Evolutionary conservation across 2,329 filamentous ascomycete species (phyloP).

Genomic region (Hortaea werneckii): DNA sequence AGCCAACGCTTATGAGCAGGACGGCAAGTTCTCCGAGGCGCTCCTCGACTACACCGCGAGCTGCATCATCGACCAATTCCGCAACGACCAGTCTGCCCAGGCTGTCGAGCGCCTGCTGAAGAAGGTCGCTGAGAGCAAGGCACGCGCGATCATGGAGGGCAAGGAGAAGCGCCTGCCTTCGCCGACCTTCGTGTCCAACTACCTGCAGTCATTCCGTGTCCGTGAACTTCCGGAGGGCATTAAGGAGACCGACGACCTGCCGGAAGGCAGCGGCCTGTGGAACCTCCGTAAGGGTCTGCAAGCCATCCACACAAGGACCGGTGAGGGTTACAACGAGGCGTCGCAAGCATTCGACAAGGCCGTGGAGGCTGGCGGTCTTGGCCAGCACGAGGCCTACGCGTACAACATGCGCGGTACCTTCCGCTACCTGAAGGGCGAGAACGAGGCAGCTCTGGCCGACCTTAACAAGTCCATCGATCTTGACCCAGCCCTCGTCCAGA

Average conservation of each 20-base stretch:
- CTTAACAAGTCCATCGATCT: constrained; percentile 89
- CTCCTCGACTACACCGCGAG: constrained; percentile 96
- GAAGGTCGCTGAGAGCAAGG: constrained; percentile 93
- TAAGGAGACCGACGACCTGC: constrained; percentile 68
- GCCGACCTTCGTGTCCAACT: constrained; percentile 95
- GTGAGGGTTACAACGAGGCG: constrained; percentile 84
- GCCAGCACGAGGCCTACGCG: constrained; percentile 75
- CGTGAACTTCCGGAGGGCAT: constrained; percentile 71
- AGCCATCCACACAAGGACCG: constrained; percentile 75
- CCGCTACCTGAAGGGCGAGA: constrained; percentile 82
- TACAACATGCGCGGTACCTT: constrained; percentile 97
- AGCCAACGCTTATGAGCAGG: constrained; percentile 92
- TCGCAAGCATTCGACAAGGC: constrained; percentile 79
- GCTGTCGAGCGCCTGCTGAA: constrained; percentile 89
- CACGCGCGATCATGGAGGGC: constrained; percentile 71
- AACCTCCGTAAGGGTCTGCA: constrained; percentile 76
- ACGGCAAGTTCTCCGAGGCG: constrained; percentile 82
- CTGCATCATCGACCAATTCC: constrained; percentile 97
- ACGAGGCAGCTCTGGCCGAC: constrained; percentile 69
- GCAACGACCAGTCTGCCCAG: constrained; percentile 78
- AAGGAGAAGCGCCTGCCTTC: constrained; percentile 84
- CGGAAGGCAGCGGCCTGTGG: constrained; percentile 69
- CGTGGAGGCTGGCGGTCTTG: constrained; percentile 69
- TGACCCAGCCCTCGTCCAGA: constrained; percentile 80
- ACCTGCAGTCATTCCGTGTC: constrained; percentile 92